A percentile compares a stretch with the other conserved stretches of the same genome.
phyloP scores from a whole-genome alignment of 768 basidiomycete species.

The Coprinopsis strossmayeri region DNA sequence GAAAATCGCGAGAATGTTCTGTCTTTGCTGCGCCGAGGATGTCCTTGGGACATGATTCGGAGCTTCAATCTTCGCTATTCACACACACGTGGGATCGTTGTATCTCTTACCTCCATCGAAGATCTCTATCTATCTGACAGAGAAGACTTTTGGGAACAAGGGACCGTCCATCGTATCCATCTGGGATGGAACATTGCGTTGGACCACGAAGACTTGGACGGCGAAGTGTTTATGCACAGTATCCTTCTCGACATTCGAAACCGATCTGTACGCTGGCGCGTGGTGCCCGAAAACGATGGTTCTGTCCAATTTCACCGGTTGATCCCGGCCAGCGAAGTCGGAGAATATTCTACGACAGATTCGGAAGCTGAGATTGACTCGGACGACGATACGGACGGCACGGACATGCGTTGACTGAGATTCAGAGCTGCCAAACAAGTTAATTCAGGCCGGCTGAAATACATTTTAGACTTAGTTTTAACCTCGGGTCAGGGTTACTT shows the following conservation, averaged over 20 bases:
- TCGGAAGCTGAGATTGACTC: slow-evolving; percentile 2
- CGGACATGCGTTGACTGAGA: not conserved
- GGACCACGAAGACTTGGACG: slow-evolving; percentile 38
- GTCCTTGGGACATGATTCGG: slow-evolving; percentile 50
- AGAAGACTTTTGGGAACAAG: slow-evolving; percentile 17
- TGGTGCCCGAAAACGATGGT: slow-evolving; percentile 19
- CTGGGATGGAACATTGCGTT: slow-evolving; percentile 66
- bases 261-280: slow-evolving; percentile 26
- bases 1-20: slow-evolving; percentile 13
- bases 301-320: slow-evolving; percentile 27
- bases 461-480: too few relatives aligned
- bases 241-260: slow-evolving; percentile 29
- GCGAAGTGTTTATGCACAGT: slow-evolving; percentile 34
- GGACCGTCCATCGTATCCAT: slow-evolving; percentile 38
- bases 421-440: not conserved
- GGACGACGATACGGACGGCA: not conserved
- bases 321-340: slow-evolving; percentile 22
- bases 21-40: slow-evolving; percentile 51
- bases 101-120: slow-evolving; percentile 31
- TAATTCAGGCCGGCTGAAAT: too few relatives aligned
- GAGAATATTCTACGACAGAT: slow-evolving; percentile 25
- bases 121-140: slow-evolving; percentile 20
- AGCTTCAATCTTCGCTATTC: slow-evolving; percentile 48
- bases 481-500: too few relatives aligned
- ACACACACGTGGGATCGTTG: slow-evolving; percentile 48